phyloP scores from a whole-genome alignment of 129 eudicot species.

The carrot (Daucus carota) region DNA sequence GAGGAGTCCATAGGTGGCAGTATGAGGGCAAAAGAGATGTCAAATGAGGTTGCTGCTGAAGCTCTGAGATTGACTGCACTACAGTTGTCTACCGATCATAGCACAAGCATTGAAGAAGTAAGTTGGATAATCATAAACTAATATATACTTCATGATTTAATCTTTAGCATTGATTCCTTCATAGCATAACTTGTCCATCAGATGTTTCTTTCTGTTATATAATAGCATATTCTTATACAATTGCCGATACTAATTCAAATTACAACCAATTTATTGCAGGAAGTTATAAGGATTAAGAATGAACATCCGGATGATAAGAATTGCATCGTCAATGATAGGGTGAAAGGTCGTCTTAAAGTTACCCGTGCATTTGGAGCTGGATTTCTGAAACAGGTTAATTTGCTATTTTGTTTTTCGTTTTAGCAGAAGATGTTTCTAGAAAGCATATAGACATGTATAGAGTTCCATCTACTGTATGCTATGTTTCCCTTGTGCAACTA shows the following conservation, averaged over 20 bases:
- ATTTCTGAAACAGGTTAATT: slow-evolving; percentile 79
- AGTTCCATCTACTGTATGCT: background rate
- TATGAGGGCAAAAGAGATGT: slow-evolving; percentile 30
- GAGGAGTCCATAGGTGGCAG: slow-evolving; percentile 43
- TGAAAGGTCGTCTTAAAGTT: slow-evolving; percentile 94
- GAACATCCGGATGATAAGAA: slow-evolving; percentile 94
- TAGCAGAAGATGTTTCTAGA: background rate
- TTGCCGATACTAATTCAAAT: background rate
- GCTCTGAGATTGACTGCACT: slow-evolving; percentile 52
- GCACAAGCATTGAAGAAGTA: slow-evolving; percentile 98
- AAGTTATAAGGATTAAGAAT: slow-evolving; percentile 78
- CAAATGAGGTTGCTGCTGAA: slow-evolving; percentile 29
- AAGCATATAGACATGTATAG: background rate
- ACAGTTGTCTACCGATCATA: slow-evolving; percentile 95
- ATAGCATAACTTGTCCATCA: background rate
- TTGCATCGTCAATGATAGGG: slow-evolving; percentile 94
- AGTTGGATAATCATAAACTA: slow-evolving; percentile 18
- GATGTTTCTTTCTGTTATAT: background rate
- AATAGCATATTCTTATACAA: background rate
- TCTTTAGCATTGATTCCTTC: background rate
- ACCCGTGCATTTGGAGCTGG: slow-evolving; percentile 99
- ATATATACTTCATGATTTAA: background rate
- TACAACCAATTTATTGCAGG: slow-evolving; percentile 36
- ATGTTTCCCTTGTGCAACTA: background rate
- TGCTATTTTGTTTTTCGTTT: background rate